Conservation (phyloP, 2,329 filamentous ascomycete genomes). For the Fusarium napiforme region DNA sequence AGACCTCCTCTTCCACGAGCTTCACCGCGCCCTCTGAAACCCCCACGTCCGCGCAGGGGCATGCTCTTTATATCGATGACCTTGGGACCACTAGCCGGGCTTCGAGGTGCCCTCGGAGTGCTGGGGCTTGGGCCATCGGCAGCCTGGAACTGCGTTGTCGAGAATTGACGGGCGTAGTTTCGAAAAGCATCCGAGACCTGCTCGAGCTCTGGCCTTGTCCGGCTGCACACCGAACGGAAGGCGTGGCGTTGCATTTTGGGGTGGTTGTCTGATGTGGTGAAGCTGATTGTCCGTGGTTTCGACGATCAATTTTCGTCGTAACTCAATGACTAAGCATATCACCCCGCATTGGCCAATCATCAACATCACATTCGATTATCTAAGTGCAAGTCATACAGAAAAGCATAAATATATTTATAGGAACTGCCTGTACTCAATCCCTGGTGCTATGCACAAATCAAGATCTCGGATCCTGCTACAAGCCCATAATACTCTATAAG, state of each 20-base stretch:
- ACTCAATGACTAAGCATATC: slow-evolving; percentile 37
- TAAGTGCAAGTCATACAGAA: background rate
- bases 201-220: slow-evolving; percentile 50
- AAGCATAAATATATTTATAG: slow-evolving; percentile 26
- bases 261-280: slow-evolving; percentile 34
- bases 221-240: slow-evolving; percentile 52
- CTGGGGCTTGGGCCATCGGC: slow-evolving; percentile 43
- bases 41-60: slow-evolving; percentile 40
- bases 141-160: slow-evolving; percentile 51
- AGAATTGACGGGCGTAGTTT: slow-evolving; percentile 52
- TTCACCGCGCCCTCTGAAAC: slow-evolving; percentile 42
- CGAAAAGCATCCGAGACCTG: slow-evolving; percentile 47
- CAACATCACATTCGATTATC: background rate
- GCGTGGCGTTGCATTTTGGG: slow-evolving; percentile 52
- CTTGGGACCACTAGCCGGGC: slow-evolving; percentile 43
- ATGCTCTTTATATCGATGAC: slow-evolving; percentile 55
- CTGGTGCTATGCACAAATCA: slow-evolving; percentile 34
- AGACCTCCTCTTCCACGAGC: slow-evolving; percentile 26
- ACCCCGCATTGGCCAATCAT: slow-evolving; percentile 35
- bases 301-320: slow-evolving; percentile 39
- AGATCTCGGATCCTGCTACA: slow-evolving; percentile 38
- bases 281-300: slow-evolving; percentile 16
- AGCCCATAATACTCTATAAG: slow-evolving; percentile 35
- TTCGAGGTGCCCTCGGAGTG: slow-evolving; percentile 36
- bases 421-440: slow-evolving; percentile 38